A percentile compares a stretch with the other conserved stretches of the same genome.
phyloP scores from a whole-genome alignment of 805 yeast species.

The Candida corydali region DNA sequence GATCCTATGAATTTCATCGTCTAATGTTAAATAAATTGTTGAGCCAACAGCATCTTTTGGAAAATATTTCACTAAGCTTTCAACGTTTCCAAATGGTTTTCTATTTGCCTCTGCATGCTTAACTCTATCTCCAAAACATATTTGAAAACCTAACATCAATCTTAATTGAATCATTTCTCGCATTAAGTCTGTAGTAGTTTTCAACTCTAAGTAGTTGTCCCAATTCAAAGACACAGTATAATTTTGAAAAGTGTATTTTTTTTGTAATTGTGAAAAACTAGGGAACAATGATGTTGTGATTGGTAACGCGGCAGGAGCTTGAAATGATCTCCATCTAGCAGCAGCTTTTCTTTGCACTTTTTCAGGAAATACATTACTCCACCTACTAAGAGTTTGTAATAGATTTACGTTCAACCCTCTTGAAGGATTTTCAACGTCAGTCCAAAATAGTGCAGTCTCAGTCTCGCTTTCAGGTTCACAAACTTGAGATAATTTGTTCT shows the following conservation, averaged over 20 bases:
- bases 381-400: constrained; percentile 68
- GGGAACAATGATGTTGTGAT: constrained; percentile 79
- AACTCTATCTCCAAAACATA: constrained; percentile 71
- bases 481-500: constrained; percentile 5
- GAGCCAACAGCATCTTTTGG: constrained; percentile 48
- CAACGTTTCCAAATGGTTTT: constrained; percentile 52
- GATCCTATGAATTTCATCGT: constrained; percentile 82
- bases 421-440: constrained; percentile 62
- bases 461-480: constrained; percentile 10
- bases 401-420: constrained; percentile 53
- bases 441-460: constrained; percentile 25
- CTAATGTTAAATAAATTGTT: constrained; percentile 69
- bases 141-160: constrained; percentile 83
- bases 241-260: constrained; percentile 74
- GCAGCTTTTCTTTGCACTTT: constrained; percentile 55
- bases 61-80: constrained; percentile 53
- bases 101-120: constrained; percentile 60
- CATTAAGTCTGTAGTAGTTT: constrained; percentile 55
- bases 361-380: constrained; percentile 88
- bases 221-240: constrained; percentile 72
- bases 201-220: constrained; percentile 49
- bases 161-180: constrained; percentile 85
- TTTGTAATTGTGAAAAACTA: constrained; percentile 57
- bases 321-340: constrained; percentile 89
- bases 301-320: constrained; percentile 92